Conservation (phyloP, 306 rosid genomes). For the Inga oerstediana region DNA sequence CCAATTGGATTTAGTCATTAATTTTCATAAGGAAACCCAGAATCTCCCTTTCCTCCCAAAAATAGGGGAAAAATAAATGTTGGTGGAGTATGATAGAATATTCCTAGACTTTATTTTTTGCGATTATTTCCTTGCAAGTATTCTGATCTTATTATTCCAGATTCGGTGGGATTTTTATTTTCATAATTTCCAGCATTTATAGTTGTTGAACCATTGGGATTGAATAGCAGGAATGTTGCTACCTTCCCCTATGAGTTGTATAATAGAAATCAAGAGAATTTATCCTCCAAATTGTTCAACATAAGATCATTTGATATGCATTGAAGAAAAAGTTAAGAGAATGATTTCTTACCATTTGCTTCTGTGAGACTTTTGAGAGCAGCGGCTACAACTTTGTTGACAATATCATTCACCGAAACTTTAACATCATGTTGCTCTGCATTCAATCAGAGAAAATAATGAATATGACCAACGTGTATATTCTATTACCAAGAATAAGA, state of each 20-base stretch:
- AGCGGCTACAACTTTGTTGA: conserved; percentile 94
- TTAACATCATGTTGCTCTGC: conserved; percentile 88
- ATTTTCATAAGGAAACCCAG: neutral
- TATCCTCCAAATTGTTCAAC: neutral
- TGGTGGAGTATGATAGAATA: neutral
- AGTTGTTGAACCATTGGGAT: neutral
- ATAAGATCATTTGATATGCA: neutral
- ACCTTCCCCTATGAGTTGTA: neutral
- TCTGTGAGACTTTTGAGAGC: conserved; percentile 84
- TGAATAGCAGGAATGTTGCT: neutral
- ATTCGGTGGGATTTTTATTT: too few species aligned
- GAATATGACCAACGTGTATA: conserved; percentile 29
- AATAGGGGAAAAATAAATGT: neutral
- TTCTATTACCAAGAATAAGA: conserved; percentile 21
- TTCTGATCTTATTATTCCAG: neutral
- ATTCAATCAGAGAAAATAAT: conserved; percentile 36
- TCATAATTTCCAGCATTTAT: neutral
- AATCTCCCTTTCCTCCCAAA: neutral
- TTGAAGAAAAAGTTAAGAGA: neutral
- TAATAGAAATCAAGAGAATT: neutral
- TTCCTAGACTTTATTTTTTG: neutral
- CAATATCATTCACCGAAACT: conserved; percentile 96
- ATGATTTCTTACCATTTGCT: conserved; percentile 76
- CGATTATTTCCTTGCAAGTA: neutral
- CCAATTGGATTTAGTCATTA: neutral